A percentile compares a stretch with the other conserved stretches of the same genome.
phyloP scores from a whole-genome alignment of 495 filamentous ascomycete genomes.

The Barbatosphaeria neglecta region DNA sequence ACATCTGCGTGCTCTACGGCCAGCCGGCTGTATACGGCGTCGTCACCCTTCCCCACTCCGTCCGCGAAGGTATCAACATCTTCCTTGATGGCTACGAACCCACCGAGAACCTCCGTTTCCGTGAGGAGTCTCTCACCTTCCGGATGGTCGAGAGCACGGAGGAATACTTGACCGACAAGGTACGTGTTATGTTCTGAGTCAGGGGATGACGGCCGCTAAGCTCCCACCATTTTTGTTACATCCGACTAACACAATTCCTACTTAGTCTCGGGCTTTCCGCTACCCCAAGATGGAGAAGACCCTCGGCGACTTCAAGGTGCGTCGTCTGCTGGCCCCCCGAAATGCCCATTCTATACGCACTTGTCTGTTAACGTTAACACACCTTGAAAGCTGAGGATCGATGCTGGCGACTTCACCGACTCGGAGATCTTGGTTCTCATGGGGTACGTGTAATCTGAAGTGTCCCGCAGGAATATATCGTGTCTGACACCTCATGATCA shows the following conservation, averaged over 20 bases:
- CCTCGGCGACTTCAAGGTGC: constrained; percentile 75
- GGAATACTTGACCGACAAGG: constrained; percentile 65
- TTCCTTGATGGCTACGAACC: constrained; percentile 97
- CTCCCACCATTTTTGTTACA: no score
- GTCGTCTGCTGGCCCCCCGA: no score
- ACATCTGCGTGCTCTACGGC: constrained; percentile 93
- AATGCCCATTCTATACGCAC: no score
- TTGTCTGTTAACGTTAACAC: no score
- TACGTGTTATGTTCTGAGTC: background rate
- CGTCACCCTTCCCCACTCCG: constrained; percentile 89
- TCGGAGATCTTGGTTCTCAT: constrained; percentile 99
- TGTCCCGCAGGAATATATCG: constrained; percentile 5
- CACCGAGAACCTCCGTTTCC: constrained; percentile 96
- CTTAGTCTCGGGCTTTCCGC: constrained; percentile 63
- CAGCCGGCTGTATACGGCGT: constrained; percentile 94
- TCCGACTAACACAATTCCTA: no score
- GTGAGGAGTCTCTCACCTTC: constrained; percentile 94
- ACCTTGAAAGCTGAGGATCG: constrained; percentile 37
- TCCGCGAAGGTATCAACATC: constrained; percentile 99
- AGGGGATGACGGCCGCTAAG: no score
- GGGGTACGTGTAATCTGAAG: constrained; percentile 92
- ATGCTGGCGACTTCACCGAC: constrained; percentile 81
- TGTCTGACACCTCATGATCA: constrained; percentile 38
- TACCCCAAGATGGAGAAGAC: constrained; percentile 94
- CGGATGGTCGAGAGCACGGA: constrained; percentile 86